Percentiles rank a stretch among this genome's conserved stretches.
Conservation (phyloP, 2,329 filamentous ascomycete genomes). For the Phialocephala subalpina region DNA sequence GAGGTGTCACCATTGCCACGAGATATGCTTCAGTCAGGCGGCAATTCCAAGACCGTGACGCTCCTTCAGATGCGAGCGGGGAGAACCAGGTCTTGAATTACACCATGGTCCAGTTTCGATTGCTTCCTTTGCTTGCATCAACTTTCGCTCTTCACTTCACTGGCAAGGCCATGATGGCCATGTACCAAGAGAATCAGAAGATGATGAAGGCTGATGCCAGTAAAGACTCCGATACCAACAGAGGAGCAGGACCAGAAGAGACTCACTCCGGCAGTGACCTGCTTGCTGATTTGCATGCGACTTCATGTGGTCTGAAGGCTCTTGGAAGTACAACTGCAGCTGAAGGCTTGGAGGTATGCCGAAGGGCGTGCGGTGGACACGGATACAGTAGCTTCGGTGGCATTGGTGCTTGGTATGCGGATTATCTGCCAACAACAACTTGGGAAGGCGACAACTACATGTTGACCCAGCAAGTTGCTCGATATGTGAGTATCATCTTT, state of each 20-base stretch:
- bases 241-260: conserved; percentile 74
- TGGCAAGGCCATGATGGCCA: conserved; percentile 76
- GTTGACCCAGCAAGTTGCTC: conserved; percentile 80
- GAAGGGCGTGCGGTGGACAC: conserved; percentile 79
- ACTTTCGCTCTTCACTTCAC: conserved; percentile 84
- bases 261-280: conserved; percentile 70
- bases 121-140: conserved; percentile 75
- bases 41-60: conserved; percentile 82
- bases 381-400: conserved; percentile 79
- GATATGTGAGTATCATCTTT: conserved; percentile 60
- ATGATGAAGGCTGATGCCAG: conserved; percentile 61
- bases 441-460: conserved; percentile 75
- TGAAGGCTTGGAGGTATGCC: conserved; percentile 78
- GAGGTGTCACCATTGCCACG: conserved; percentile 80
- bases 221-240: conserved; percentile 49
- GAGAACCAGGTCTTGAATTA: conserved; percentile 84
- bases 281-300: conserved; percentile 78
- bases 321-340: conserved; percentile 75
- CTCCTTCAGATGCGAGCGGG: conserved; percentile 60
- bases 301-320: conserved; percentile 79
- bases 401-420: conserved; percentile 78
- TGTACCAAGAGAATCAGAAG: conserved; percentile 77
- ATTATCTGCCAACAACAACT: conserved; percentile 72
- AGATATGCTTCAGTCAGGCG: conserved; percentile 77
- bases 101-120: conserved; percentile 79